Evolutionary conservation across 805 yeast genomes (phyloP).

Genomic region (Isabelozyma gotoi): DNA sequence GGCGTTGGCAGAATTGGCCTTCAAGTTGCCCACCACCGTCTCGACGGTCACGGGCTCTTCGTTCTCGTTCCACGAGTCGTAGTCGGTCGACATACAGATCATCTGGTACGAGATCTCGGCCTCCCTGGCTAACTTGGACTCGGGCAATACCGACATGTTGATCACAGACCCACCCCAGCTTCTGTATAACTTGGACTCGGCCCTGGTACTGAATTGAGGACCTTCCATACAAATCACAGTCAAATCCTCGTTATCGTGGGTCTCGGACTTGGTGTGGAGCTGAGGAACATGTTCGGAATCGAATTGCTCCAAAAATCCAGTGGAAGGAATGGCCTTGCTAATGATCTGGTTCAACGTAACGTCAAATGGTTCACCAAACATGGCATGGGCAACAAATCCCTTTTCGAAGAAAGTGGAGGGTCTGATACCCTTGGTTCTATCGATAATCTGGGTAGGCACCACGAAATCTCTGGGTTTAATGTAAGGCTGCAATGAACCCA

Average conservation of each 20-base stretch:
- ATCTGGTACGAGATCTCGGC: conserved; percentile 96
- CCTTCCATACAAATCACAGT: conserved; percentile 98
- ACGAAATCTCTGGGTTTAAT: conserved; percentile 95
- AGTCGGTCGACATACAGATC: conserved; percentile 99
- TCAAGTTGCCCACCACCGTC: conserved; percentile 86
- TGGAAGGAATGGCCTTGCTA: conserved; percentile 43
- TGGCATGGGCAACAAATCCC: conserved; percentile 96
- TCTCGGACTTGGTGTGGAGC: conserved; percentile 60
- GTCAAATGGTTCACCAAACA: conserved; percentile 97
- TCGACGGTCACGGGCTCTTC: conserved; percentile 99
- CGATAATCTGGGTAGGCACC: conserved; percentile 94
- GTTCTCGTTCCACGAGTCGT: conserved; percentile 96
- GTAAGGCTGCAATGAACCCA: conserved; percentile 87
- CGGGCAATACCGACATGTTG: conserved; percentile 98
- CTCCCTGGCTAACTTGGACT: conserved; percentile 93
- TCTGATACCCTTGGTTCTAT: conserved; percentile 94
- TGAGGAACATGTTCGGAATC: conserved; percentile 40
- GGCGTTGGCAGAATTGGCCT: conserved; percentile 86
- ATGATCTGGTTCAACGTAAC: conserved; percentile 65
- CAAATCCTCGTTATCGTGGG: conserved; percentile 67
- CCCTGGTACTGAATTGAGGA: conserved; percentile 95
- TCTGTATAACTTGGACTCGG: conserved; percentile 85
- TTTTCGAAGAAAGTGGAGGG: conserved; percentile 84
- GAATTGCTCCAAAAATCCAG: conserved; percentile 54
- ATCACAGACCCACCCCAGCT: conserved; percentile 93